Evolutionary conservation across 1,139 yeast species (phyloP).

Genomic region (Debaryomyces robertsiae): DNA sequence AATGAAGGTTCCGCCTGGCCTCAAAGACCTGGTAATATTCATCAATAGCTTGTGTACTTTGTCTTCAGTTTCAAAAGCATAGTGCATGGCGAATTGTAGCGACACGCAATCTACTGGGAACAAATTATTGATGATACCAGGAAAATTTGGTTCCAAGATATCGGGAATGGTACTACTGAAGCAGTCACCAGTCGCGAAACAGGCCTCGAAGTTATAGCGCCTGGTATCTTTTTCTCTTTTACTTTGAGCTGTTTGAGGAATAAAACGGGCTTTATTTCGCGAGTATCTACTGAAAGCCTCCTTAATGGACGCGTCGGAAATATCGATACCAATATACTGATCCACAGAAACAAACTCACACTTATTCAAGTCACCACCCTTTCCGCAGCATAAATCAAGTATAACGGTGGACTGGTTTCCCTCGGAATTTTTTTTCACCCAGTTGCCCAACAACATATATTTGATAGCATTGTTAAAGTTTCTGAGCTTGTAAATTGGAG

Average conservation of each 20-base stretch:
- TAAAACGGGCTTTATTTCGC: slow-evolving; percentile 44
- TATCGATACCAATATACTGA: slow-evolving; percentile 87
- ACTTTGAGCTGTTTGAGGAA: slow-evolving; percentile 24
- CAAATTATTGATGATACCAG: slow-evolving; percentile 55
- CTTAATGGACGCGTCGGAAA: slow-evolving; percentile 82
- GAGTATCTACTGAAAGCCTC: slow-evolving; percentile 81
- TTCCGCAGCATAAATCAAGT: slow-evolving; percentile 93
- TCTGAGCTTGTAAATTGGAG: slow-evolving; percentile 84
- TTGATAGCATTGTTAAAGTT: slow-evolving; percentile 92
- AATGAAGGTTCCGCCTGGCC: slow-evolving; percentile 81
- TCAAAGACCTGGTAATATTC: slow-evolving; percentile 75
- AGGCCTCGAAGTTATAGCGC: slow-evolving; percentile 65
- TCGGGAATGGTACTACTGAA: slow-evolving; percentile 71
- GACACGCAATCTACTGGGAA: slow-evolving; percentile 89
- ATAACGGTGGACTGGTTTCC: slow-evolving; percentile 46
- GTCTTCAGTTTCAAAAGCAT: slow-evolving; percentile 86
- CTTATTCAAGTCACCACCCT: slow-evolving; percentile 94
- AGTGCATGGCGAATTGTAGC: slow-evolving; percentile 90
- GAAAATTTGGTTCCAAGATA: slow-evolving; percentile 64
- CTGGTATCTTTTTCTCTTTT: slow-evolving; percentile 45
- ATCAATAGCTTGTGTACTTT: slow-evolving; percentile 72
- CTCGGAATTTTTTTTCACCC: slow-evolving; percentile 49
- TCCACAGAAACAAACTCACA: slow-evolving; percentile 75
- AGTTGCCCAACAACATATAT: slow-evolving; percentile 77
- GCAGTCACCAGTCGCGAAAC: slow-evolving; percentile 90